phyloP scores from a whole-genome alignment of 2,329 filamentous ascomycete genomes.

The Karstenula rhodostoma region DNA sequence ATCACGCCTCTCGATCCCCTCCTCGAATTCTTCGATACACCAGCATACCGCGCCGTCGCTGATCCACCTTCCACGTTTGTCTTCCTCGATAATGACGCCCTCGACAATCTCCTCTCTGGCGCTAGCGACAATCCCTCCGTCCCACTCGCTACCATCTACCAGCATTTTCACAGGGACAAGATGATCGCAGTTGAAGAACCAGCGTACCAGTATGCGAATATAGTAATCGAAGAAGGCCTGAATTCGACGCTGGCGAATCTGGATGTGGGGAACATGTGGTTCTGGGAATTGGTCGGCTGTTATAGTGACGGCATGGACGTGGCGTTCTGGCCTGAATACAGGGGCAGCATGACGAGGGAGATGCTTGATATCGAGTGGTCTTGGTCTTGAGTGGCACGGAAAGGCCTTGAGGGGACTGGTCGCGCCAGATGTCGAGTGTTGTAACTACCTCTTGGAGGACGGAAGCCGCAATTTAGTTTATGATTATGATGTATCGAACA shows the following conservation, averaged over 20 bases:
- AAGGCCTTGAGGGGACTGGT: background rate
- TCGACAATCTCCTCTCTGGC: background rate
- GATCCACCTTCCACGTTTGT: background rate
- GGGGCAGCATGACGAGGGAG: constrained; percentile 5
- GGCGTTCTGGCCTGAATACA: background rate
- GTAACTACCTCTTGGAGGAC: too few relatives aligned
- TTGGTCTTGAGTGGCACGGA: background rate
- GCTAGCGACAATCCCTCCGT: background rate
- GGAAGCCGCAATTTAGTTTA: too few relatives aligned
- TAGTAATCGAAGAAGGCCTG: background rate
- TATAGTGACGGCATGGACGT: background rate
- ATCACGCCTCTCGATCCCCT: background rate
- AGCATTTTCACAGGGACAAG: background rate
- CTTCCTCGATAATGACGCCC: background rate
- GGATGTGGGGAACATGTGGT: background rate
- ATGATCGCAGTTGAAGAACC: background rate
- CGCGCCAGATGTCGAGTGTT: too few relatives aligned
- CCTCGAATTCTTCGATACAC: background rate
- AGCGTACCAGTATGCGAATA: background rate
- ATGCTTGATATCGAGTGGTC: background rate
- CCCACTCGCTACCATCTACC: background rate
- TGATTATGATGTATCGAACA: too few relatives aligned
- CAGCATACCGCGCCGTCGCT: background rate
- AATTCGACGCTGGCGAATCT: background rate
- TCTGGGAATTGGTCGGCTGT: background rate